These are phyloP conservation scores for Cryptococcus sp. DNA, from an alignment of 1,284 basidiomycete genomes.

Conservation along the genomic window DNA sequence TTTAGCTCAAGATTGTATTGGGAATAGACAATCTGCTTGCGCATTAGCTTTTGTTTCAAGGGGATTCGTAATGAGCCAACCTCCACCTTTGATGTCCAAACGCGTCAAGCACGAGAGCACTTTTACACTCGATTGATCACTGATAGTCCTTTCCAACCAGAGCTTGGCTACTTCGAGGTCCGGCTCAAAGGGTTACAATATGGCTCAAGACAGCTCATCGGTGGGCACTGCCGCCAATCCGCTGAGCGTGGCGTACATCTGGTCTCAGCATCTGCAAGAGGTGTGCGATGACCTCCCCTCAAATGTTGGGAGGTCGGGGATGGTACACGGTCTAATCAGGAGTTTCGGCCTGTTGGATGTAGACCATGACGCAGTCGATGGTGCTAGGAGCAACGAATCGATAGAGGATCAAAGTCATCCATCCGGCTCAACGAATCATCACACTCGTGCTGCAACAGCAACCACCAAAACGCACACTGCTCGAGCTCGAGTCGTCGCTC, in stretches of 20 bases:
- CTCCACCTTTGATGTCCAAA: no score
- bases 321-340: slow-evolving; percentile 73
- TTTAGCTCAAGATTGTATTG: background rate
- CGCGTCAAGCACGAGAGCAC: no score
- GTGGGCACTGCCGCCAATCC: background rate
- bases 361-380: slow-evolving; percentile 50
- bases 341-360: slow-evolving; percentile 61
- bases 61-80: no score
- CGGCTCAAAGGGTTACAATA: no score
- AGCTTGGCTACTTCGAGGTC: no score
- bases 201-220: background rate
- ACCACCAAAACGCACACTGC: slow-evolving; percentile 55
- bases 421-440: background rate
- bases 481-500: slow-evolving; percentile 29
- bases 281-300: slow-evolving; percentile 65
- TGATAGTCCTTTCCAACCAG: no score
- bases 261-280: slow-evolving; percentile 37
- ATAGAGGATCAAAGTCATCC: background rate
- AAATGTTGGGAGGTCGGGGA: slow-evolving; percentile 72
- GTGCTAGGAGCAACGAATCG: slow-evolving; percentile 56
- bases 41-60: background rate
- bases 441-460: background rate
- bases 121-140: no score
- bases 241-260: slow-evolving; percentile 32
- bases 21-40: background rate